Evolutionary conservation across 2,329 filamentous ascomycete species (phyloP), one percentile per base, ranked within the genome.

Genomic region (Fusarium mexicanum): DNA sequence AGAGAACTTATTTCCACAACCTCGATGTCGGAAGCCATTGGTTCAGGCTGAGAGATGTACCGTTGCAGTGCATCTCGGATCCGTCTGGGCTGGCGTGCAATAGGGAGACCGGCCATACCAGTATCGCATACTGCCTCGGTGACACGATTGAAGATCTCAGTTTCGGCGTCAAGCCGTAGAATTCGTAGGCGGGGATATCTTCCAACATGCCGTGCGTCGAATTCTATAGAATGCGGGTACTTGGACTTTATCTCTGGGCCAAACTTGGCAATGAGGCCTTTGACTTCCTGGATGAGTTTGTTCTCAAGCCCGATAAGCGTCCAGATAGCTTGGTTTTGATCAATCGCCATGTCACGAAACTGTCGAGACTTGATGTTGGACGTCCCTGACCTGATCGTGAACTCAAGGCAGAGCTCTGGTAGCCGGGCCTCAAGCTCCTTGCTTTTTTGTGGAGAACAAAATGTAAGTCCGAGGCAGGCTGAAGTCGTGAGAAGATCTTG

Each of bases 251-350:
- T 71, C 3, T 78, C 33, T 0, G 62, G 48, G 3, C 83, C 80
- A 31, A 83, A 73, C 0, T 71, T 59, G 8, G 72, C 67, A 1
- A 91, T 63, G 0, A 89, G 50, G 0, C 79, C 77, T 0, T 93
- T 78, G 0, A 93, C 72, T 4, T 86, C 75, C 43, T 92, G 87
- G 3, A 90, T 85, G 0, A 89, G 80, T 67, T 86, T 77, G n/a
- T 75, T 76, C 20, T 22, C 8, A 8, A 77, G 24, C 1, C 74
- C 74, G 1, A 77, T 22, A 0, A 74, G 60, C 2, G 75, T 76
- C 5, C 70, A 65, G 1, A 72, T 41, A 2, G 74, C 73, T 17
- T 76, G 74, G 8, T 74, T 48, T 4, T 20, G 2, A 33, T 75
- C 70, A 12, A 77, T 55, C 4, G 67, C 33, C 74, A 77, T 74